Base-by-base conservation (phyloP, 768 basidiomycete species). In the Tulasnella sp. region DNA sequence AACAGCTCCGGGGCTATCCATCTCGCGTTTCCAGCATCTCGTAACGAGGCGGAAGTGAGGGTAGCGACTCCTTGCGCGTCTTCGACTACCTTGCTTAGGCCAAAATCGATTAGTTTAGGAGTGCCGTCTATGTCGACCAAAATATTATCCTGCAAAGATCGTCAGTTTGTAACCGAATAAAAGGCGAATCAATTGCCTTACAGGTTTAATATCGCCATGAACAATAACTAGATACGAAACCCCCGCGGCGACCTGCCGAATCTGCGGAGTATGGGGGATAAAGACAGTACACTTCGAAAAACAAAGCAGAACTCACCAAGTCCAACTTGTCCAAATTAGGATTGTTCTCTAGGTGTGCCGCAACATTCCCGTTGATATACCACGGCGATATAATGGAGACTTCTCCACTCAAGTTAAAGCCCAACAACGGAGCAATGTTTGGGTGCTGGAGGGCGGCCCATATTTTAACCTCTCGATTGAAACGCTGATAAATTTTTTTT, bases 221-320 rank as follows among this genome's bases (percentile, higher is more conserved):
- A 79, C 60, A 24, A 79, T 28, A n/a, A 41, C 48, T 18, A 79
- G 54, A 72, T 79, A 79, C 14, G 60, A 3, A 31, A 79, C 54
- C 34, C 37, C 78, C n/a, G 24, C 41, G 18, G 34, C 78, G 2
- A 72, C 60, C 20, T 64, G 50, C 16, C 48, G 78, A 41, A 79
- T 40, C 78, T 79, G 22, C 8, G 3, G 3, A 75, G 31, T 2
- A 12, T 7, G n/a, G 0, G 8, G 64, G 31, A 16, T 48, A 22
- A n/a, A n/a, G 22, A 28, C 9, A 42, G 18, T 28, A 28, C 2
- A 9, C 14, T 7, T n/a, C 7, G n/a, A 2, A n/a, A 20, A 3
- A 11, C 22, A n/a, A 31, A 9, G n/a, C 37, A 40, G 1, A 37
- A 37, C 37, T 11, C 28, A 77, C 50, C 50, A 77, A 34, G 3